Percentiles rank a stretch among this genome's conserved stretches.
Conservation (phyloP, 768 basidiomycete species). For the Hydnomerulius pinastri region DNA sequence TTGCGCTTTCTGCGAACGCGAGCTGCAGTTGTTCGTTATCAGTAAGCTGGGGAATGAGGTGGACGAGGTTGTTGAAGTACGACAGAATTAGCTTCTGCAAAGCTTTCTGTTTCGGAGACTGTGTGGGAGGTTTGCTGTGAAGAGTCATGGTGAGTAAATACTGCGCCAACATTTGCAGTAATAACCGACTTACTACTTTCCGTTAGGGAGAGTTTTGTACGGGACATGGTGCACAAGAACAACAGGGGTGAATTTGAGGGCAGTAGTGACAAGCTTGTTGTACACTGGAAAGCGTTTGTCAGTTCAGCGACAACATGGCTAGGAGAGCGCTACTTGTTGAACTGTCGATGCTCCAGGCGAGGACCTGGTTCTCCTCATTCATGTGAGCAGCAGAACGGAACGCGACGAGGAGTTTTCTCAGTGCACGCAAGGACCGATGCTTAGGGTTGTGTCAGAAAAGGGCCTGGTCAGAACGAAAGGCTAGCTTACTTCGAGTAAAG, state of each 20-base stretch:
- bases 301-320: not conserved
- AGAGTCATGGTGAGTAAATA: too few relatives aligned
- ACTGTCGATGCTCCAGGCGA: slow-evolving; percentile 87
- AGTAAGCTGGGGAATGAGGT: slow-evolving; percentile 75
- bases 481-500: slow-evolving; percentile 70
- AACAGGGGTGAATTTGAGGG: slow-evolving; percentile 88
- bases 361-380: slow-evolving; percentile 79
- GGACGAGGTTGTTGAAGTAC: slow-evolving; percentile 85
- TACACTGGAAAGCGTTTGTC: slow-evolving; percentile 60
- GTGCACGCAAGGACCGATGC: slow-evolving; percentile 83
- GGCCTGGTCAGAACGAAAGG: not conserved
- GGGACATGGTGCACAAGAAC: slow-evolving; percentile 87
- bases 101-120: slow-evolving; percentile 78
- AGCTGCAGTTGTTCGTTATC: slow-evolving; percentile 65
- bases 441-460: slow-evolving; percentile 31
- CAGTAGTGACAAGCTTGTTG: slow-evolving; percentile 85
- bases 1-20: slow-evolving; percentile 82
- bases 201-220: slow-evolving; percentile 77
- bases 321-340: slow-evolving; percentile 41
- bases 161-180: too few relatives aligned
- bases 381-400: slow-evolving; percentile 90
- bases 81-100: slow-evolving; percentile 87
- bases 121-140: slow-evolving; percentile 80
- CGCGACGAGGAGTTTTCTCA: slow-evolving; percentile 83
- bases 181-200: slow-evolving; percentile 71